These are phyloP conservation scores for Ophiostoma ulmi DNA, from an alignment of 2,329 filamentous ascomycete genomes.

Conservation along the genomic window DNA sequence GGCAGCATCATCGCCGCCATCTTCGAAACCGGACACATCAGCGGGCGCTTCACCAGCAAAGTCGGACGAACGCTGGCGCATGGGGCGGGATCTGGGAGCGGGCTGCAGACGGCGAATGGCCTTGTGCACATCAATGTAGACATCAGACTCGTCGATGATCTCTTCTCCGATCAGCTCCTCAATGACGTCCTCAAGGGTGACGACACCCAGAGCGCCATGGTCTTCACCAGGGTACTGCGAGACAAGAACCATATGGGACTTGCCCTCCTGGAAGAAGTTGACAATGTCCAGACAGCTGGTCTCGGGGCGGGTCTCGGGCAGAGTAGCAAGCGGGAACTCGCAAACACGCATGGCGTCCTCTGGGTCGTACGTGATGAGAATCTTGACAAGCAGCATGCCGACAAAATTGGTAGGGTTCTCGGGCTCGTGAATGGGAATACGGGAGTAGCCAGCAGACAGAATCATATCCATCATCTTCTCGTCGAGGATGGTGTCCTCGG, in stretches of 20 bases:
- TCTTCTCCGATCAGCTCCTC: slow-evolving; percentile 98
- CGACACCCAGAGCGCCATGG: slow-evolving; percentile 83
- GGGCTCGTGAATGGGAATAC: slow-evolving; percentile 88
- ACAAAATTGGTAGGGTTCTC: slow-evolving; percentile 84
- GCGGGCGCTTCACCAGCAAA: slow-evolving; percentile 29
- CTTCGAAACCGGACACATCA: slow-evolving; percentile 30
- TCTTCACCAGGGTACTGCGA: slow-evolving; percentile 87
- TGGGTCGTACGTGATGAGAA: slow-evolving; percentile 96
- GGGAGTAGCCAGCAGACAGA: slow-evolving; percentile 86
- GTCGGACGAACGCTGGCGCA: slow-evolving; percentile 35
- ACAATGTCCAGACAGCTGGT: slow-evolving; percentile 97
- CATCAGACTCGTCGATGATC: slow-evolving; percentile 98
- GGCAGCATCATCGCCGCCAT: slow-evolving; percentile 28
- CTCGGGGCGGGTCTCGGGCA: slow-evolving; percentile 90
- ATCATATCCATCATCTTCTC: slow-evolving; percentile 94
- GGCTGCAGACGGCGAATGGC: slow-evolving; percentile 85
- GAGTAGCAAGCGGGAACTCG: slow-evolving; percentile 86
- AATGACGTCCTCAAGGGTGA: slow-evolving; percentile 96
- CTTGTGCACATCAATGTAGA: slow-evolving; percentile 97
- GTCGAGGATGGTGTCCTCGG: slow-evolving; percentile 88
- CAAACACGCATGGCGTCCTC: slow-evolving; percentile 82
- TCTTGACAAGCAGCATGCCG: slow-evolving; percentile 97
- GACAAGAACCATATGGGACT: slow-evolving; percentile 97
- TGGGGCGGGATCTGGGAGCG: slow-evolving; percentile 67
- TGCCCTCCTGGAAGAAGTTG: slow-evolving; percentile 99